Evolutionary conservation across 768 basidiomycete species (phyloP), one percentile per base, ranked within the genome.

Genomic region (Rhodotorula sphaerocarpa): DNA sequence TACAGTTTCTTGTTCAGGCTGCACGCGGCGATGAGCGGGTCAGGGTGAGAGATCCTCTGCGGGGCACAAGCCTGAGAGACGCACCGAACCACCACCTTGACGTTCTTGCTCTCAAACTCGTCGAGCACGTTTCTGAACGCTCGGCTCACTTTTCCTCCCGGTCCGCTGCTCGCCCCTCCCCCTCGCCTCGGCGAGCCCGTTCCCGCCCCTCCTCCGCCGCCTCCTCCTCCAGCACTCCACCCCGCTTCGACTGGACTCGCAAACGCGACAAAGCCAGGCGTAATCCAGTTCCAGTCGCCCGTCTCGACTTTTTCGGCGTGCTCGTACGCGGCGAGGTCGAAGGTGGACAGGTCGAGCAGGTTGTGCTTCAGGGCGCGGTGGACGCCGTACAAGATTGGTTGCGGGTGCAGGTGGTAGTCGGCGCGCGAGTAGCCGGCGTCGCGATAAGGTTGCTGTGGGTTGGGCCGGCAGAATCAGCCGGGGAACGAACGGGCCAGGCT

Each of bases 251-350:
- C 80, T 83, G 72, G 72, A 25, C 50, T 55, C 21, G 72, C 72
- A 30, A 73, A 73, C 31, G 71, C 71, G 30, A 72, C 44, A 72
- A 91, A 90, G 66, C 86, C 82, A 3, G 88, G 59, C 23, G 59
- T 66, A 51, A 65, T 47, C 88, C 88, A 92, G 72, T 93, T 93
- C 87, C 90, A 91, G 75, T 92, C 90, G 20, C 88, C 87, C 72
- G 90, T 90, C 76, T 90, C 89, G 46, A 92, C 90, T 45, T 91
- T 91, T 74, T 96, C 92, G 74, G 91, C 93, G 74, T 79, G 86
- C 75, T 91, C 89, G 74, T 97, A 96, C 66, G 92, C 90, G 64
- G 87, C 86, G 48, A 90, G 83, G 72, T 84, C 87, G 76, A 97
- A 96, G 69, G 88, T 59, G 18, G 63, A 68, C 16, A 78, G 60